phyloP scores from a whole-genome alignment of 345 rosid genomes.

The Citrus glauca region DNA sequence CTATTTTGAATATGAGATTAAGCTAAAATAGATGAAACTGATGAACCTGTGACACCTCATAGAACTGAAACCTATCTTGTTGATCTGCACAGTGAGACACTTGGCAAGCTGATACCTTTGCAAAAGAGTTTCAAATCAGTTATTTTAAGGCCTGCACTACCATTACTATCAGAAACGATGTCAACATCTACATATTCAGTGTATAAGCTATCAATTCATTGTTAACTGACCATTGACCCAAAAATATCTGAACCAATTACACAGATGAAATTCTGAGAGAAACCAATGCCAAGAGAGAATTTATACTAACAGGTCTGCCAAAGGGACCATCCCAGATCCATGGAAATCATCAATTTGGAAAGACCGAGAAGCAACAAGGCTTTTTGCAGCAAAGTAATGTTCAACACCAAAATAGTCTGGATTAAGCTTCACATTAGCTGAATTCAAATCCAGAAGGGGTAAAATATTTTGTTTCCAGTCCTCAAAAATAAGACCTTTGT shows the following conservation, averaged over 20 bases:
- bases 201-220: not conserved
- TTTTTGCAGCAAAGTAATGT: slow-evolving; percentile 65
- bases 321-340: slow-evolving; percentile 90
- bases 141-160: not conserved
- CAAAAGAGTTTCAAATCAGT: not conserved
- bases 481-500: slow-evolving; percentile 57
- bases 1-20: not conserved
- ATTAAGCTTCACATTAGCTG: slow-evolving; percentile 18
- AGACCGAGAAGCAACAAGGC: slow-evolving; percentile 70
- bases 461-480: slow-evolving; percentile 74
- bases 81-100: not conserved
- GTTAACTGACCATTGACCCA: not conserved
- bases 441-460: slow-evolving; percentile 57
- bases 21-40: not conserved
- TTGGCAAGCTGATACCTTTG: not conserved
- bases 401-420: slow-evolving; percentile 48
- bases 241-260: not conserved
- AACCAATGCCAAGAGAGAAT: not conserved
- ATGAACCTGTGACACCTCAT: not conserved
- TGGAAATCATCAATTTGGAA: slow-evolving; percentile 74
- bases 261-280: not conserved
- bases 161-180: not conserved
- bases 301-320: slow-evolving; percentile 81
- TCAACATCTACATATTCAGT: not conserved
- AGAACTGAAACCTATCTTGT: not conserved